A percentile compares a stretch with the other conserved stretches of the same genome.
These are phyloP conservation scores for Laetiporus sulphureus DNA, from an alignment of 1,284 basidiomycete genomes.

Conservation along the genomic window DNA sequence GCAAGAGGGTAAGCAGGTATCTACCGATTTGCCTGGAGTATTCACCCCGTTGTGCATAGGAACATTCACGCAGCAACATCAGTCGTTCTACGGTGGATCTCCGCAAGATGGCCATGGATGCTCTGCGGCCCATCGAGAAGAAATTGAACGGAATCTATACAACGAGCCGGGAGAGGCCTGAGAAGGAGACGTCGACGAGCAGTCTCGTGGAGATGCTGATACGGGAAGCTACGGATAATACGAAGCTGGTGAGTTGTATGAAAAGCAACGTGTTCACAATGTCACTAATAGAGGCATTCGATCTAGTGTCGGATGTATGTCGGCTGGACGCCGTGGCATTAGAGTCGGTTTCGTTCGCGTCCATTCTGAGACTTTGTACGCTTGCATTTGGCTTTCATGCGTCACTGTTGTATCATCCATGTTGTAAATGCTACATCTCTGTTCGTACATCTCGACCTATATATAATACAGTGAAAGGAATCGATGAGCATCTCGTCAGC, in stretches of 20 bases:
- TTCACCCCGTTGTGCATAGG: too few species aligned
- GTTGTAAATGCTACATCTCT: constrained; percentile 4
- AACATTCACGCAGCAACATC: too few species aligned
- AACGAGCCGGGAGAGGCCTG: constrained; percentile 43
- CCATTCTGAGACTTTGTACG: not conserved
- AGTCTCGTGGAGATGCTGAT: constrained; percentile 90
- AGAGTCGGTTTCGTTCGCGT: not conserved
- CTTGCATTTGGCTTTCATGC: not conserved
- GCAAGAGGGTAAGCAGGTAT: constrained; percentile 40
- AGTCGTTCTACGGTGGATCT: constrained; percentile 48
- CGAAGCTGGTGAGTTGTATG: constrained; percentile 74
- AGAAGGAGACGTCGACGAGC: constrained; percentile 70
- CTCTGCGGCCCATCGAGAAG: constrained; percentile 74
- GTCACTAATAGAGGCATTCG: too few species aligned
- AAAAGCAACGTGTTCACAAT: too few species aligned
- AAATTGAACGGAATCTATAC: constrained; percentile 78
- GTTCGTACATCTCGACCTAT: constrained; percentile 1
- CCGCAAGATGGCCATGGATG: constrained; percentile 60
- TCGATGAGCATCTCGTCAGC: not conserved
- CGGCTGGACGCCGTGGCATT: constrained; percentile 86
- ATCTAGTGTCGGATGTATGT: constrained; percentile 83
- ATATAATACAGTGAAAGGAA: not conserved
- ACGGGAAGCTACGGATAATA: constrained; percentile 72
- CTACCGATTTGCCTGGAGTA: too few species aligned
- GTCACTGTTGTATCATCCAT: constrained; percentile 13